Evolutionary conservation across 2,329 filamentous ascomycete genomes (phyloP).

Genomic region (Neoarthrinium moseri): DNA sequence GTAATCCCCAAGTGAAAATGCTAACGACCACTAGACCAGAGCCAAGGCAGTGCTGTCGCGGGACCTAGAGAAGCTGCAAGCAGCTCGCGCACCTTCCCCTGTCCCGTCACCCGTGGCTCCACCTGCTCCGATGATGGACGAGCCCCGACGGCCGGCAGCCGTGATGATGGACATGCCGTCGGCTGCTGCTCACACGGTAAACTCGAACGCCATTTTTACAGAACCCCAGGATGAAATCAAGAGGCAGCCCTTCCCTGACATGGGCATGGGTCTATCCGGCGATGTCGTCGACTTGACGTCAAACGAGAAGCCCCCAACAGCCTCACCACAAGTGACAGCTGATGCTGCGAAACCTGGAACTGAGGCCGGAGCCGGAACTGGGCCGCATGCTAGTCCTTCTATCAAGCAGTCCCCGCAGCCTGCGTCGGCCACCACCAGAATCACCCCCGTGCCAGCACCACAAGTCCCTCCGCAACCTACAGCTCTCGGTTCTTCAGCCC

Average conservation of each 20-base stretch:
- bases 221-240: constrained; percentile 38
- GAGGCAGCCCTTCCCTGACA: constrained; percentile 55
- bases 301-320: constrained; percentile 17
- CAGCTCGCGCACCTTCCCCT: constrained; percentile 23
- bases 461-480: constrained; percentile 21
- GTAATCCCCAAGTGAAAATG: not conserved
- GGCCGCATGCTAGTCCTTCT: constrained; percentile 14
- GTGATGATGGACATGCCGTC: constrained; percentile 34
- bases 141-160: constrained; percentile 21
- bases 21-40: constrained; percentile 32
- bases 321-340: constrained; percentile 23
- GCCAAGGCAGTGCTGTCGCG: constrained; percentile 56
- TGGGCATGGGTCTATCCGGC: constrained; percentile 46
- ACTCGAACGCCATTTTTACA: constrained; percentile 25
- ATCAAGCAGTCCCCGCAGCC: constrained; percentile 25
- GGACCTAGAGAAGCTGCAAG: constrained; percentile 46
- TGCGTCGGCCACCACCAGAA: constrained; percentile 18
- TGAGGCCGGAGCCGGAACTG: not conserved
- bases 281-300: constrained; percentile 28
- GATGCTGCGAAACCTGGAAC: constrained; percentile 16
- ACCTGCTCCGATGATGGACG: constrained; percentile 15
- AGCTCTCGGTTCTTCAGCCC: constrained; percentile 16
- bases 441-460: constrained; percentile 24
- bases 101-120: constrained; percentile 11
- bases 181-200: constrained; percentile 29